A percentile compares a stretch with the other conserved stretches of the same genome.
Conservation (phyloP, 306 rosid species). For the Pachyrhizus erosus region DNA sequence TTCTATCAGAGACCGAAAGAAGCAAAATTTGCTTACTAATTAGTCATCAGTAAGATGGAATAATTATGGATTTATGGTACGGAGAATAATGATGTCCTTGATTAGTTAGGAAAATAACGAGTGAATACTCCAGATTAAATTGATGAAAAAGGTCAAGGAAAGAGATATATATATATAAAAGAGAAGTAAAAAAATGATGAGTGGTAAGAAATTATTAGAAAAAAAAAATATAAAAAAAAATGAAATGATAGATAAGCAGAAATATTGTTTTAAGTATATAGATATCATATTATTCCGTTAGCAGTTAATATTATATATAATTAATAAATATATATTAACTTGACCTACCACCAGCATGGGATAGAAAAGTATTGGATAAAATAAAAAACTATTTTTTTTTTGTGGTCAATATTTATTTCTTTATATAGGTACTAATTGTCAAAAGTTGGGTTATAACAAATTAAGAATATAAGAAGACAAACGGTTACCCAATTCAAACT, state of each 20-base stretch:
- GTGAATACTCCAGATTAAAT: background rate
- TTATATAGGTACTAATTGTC: background rate
- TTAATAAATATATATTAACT: background rate
- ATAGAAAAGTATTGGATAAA: background rate
- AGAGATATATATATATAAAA: no score
- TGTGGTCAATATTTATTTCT: background rate
- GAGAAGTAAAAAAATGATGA: no score
- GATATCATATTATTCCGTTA: background rate
- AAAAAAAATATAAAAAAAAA: no score
- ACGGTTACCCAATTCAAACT: slow-evolving; percentile 12
- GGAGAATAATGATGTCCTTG: background rate
- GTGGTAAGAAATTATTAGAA: no score
- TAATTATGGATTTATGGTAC: background rate
- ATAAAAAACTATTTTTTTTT: background rate
- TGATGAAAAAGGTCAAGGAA: no score
- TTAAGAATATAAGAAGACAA: background rate
- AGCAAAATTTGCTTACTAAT: background rate
- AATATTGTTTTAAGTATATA: background rate
- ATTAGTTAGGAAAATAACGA: background rate
- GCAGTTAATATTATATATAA: background rate
- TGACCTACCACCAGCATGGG: background rate
- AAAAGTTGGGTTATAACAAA: background rate
- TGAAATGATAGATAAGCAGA: no score
- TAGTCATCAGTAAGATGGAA: background rate
- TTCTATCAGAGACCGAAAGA: background rate